Evolutionary conservation across 805 yeast genomes (phyloP).

Genomic region (Komagataella pastoris): DNA sequence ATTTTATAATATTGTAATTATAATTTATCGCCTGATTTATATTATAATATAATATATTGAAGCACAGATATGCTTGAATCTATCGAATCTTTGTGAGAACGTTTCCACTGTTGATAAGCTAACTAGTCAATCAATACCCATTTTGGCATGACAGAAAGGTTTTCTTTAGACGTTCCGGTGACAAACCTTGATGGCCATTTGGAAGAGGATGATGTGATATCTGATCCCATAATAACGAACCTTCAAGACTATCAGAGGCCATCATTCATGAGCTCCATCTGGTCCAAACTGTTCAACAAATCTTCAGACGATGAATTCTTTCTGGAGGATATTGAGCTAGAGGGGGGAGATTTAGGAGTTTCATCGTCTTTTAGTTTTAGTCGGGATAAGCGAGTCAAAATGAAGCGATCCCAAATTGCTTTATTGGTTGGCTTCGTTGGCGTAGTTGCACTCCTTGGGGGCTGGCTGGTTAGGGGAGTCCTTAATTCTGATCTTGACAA

Average conservation of each 20-base stretch:
- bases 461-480: background rate
- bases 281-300: background rate
- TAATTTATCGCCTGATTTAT: too few species aligned
- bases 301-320: background rate
- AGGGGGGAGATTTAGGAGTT: background rate
- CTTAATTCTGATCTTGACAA: background rate
- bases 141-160: conserved; percentile 2
- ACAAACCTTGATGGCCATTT: conserved; percentile 32
- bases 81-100: background rate
- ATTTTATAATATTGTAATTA: too few species aligned
- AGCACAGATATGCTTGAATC: background rate
- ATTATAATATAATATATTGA: too few species aligned
- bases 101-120: background rate
- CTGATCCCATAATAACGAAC: conserved; percentile 1
- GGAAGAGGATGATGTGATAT: conserved; percentile 16
- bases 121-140: background rate
- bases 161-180: conserved; percentile 36
- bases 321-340: background rate
- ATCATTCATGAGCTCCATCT: conserved; percentile 1
- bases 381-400: background rate
- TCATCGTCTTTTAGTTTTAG: background rate
- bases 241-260: conserved; percentile 11
- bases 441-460: background rate
- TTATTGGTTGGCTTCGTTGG: background rate
- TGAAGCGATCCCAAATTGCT: background rate